A percentile compares a stretch with the other conserved stretches of the same genome.
phyloP scores from a whole-genome alignment of 345 rosid genomes.

The Arabidopsis suecica region DNA sequence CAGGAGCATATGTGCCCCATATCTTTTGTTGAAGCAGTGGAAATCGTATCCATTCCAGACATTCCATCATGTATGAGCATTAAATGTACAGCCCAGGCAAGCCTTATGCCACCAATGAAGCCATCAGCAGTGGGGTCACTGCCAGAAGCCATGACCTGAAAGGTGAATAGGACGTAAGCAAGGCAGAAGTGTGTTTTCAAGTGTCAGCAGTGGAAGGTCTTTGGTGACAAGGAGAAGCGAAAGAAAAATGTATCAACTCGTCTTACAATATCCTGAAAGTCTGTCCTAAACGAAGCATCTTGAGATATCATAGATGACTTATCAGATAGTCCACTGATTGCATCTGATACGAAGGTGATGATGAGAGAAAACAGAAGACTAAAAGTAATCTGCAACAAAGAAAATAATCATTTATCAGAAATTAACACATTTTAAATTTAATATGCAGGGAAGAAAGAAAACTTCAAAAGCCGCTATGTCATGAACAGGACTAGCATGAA shows the following conservation, averaged over 20 bases:
- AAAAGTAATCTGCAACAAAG: constrained; percentile 71
- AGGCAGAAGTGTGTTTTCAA: constrained; percentile 14
- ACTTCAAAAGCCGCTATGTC: constrained; percentile 17
- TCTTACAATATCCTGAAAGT: constrained; percentile 91
- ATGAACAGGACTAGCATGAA: constrained; percentile 41
- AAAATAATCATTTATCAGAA: constrained; percentile 10
- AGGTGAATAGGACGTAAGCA: constrained; percentile 43
- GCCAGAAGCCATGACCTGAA: constrained; percentile 75
- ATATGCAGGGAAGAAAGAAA: constrained; percentile 22
- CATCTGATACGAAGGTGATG: constrained; percentile 88
- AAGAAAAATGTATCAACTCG: constrained; percentile 36
- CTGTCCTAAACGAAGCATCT: constrained; percentile 80
- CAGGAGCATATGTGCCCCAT: constrained; percentile 67
- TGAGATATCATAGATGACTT: constrained; percentile 75
- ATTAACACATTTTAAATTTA: not conserved
- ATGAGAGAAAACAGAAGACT: constrained; percentile 83
- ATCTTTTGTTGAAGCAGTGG: constrained; percentile 64
- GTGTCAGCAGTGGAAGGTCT: constrained; percentile 24
- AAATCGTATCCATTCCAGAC: constrained; percentile 59
- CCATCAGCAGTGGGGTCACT: constrained; percentile 68
- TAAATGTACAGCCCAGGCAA: constrained; percentile 92
- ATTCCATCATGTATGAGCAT: constrained; percentile 73
- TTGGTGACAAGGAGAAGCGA: constrained; percentile 19
- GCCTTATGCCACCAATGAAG: constrained; percentile 77
- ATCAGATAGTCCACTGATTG: constrained; percentile 80